A percentile compares a stretch with the other conserved stretches of the same genome.
Evolutionary conservation across 2,329 filamentous ascomycete genomes (phyloP).

Genomic region (Torrubiellomyces zombiae): DNA sequence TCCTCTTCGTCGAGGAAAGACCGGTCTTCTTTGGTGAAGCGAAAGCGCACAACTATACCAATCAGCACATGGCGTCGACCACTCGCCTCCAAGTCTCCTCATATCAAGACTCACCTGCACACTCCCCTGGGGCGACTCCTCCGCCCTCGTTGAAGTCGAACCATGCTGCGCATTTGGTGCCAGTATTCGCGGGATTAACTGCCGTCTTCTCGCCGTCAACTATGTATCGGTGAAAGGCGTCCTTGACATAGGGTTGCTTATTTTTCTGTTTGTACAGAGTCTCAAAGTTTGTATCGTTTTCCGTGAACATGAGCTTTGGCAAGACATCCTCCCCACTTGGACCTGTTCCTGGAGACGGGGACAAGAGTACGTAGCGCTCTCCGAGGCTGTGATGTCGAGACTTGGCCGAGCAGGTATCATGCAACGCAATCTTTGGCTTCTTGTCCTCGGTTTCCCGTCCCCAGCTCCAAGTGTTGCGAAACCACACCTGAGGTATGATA

Average conservation of each 20-base stretch:
- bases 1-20: constrained; percentile 79
- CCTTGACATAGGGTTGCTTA: constrained; percentile 73
- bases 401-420: constrained; percentile 50
- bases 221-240: constrained; percentile 82
- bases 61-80: too few relatives aligned
- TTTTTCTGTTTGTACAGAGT: constrained; percentile 65
- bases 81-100: too few relatives aligned
- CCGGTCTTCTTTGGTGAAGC: constrained; percentile 59
- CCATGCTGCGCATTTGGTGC: constrained; percentile 85
- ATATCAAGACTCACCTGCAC: constrained; percentile 47
- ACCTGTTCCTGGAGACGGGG: constrained; percentile 76
- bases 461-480: constrained; percentile 96
- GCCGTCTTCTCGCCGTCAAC: constrained; percentile 66
- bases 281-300: constrained; percentile 85
- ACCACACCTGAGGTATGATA: constrained; percentile 91
- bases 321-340: constrained; percentile 66
- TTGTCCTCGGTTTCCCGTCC: constrained; percentile 58
- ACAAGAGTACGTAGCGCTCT: constrained; percentile 67
- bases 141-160: constrained; percentile 82
- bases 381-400: constrained; percentile 71
- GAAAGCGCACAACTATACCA: constrained; percentile 64
- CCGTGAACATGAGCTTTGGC: constrained; percentile 77
- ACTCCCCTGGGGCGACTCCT: constrained; percentile 77
- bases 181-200: constrained; percentile 62
- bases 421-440: constrained; percentile 62